Evolutionary conservation across 495 filamentous ascomycete species (phyloP), one percentile per base, ranked within the genome.

Genomic region (Astrocystis sublimbata): DNA sequence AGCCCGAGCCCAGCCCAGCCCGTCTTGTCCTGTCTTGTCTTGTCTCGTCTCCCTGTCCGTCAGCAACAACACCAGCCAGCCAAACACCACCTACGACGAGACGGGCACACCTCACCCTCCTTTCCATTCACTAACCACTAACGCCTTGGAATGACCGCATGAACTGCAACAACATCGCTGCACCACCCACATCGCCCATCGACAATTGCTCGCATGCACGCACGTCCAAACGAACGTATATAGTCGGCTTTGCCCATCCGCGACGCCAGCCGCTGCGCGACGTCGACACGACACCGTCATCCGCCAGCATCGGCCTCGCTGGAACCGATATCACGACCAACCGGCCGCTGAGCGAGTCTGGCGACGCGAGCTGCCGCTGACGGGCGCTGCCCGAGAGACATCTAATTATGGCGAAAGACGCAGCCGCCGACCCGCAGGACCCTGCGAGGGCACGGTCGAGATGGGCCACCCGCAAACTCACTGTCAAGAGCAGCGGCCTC

Each of bases 391-490:
- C 80, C 78, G 78, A 73, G 65, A 75, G 66, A 69, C 68, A 59
- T 68, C 62, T 66, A 74, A 66, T 41, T 36, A 83, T 83, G 80
- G 70, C 75, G 56, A 72, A 75, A 55, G 78, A 71, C 61, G 79
- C 82, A 43, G 68, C 43, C 50, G 72, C 66, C 45, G 65, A 60
- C 40, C 58, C 63, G 45, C 71, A 61, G 69, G 64, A 76, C 74
- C 75, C 88, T 90, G 76, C 71, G 58, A 64, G 73, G 60, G 80
- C 79, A 51, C 80, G 91, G 70, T 86, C 92, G 70, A 81, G 96
- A 87, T 99, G 94, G 94, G 94, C 94, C 57, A 98, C 94, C 30
- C 91, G 91, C 64, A 88, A 91, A 69, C 81, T 87, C 64, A 87
- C 83, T 54, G 88, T 89, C 61, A 79, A 85, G 75, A 89, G 87